These are phyloP conservation scores for Filobasidium wieringae DNA, from an alignment of 768 basidiomycete genomes.

Conservation along the genomic window DNA sequence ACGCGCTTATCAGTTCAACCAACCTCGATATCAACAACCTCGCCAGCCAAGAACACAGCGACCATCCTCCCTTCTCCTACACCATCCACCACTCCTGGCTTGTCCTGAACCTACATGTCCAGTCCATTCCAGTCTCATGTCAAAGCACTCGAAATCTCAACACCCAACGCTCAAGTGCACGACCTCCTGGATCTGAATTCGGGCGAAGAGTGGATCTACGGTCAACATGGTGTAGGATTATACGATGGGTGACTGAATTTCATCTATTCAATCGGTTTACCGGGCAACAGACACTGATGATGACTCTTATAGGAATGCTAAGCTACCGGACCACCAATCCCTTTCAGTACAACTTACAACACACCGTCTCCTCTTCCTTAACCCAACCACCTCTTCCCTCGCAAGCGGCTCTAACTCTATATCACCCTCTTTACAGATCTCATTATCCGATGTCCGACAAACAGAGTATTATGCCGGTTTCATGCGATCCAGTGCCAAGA, in stretches of 20 bases:
- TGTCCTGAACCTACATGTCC: background rate
- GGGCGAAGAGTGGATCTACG: conserved; percentile 63
- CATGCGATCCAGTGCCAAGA: conserved; percentile 77
- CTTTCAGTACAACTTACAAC: conserved; percentile 64
- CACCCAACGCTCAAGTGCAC: background rate
- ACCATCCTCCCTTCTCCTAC: background rate
- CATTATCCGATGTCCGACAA: conserved; percentile 53
- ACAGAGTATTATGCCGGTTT: conserved; percentile 85
- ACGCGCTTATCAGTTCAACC: background rate
- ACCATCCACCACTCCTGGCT: background rate
- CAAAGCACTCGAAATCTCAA: background rate
- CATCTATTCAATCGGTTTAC: background rate
- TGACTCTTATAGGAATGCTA: conserved; percentile 53
- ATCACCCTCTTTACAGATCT: conserved; percentile 54
- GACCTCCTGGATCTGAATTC: conserved; percentile 37
- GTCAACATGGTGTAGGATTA: conserved; percentile 71
- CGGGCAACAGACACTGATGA: background rate
- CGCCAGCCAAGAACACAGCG: background rate
- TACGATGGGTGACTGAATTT: conserved; percentile 66
- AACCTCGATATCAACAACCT: background rate
- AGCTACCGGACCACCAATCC: conserved; percentile 63
- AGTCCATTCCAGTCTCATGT: background rate
- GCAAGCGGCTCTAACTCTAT: conserved; percentile 38
- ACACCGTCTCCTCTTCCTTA: conserved; percentile 72
- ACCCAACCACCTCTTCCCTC: conserved; percentile 5